Evolutionary conservation across 441 rosid genomes (phyloP).

Genomic region (Mallotus japonicus): DNA sequence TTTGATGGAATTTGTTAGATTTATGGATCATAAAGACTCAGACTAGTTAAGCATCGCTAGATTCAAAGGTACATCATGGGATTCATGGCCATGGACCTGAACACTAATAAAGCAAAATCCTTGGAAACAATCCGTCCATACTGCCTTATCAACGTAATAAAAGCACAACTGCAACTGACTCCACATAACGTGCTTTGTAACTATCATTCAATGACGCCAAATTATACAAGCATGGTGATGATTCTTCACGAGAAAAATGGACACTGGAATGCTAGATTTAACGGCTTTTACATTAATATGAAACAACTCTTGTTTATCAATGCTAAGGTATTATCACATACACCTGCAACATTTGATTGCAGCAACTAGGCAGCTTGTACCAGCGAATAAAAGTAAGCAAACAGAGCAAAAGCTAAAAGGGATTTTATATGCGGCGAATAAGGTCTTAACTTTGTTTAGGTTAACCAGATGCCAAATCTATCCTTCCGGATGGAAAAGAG

Average conservation of each 20-base stretch:
- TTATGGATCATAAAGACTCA: no score
- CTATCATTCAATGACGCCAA: background rate
- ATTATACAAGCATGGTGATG: background rate
- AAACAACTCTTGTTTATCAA: constrained; percentile 8
- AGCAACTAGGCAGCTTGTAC: constrained; percentile 7
- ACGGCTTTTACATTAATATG: constrained; percentile 19
- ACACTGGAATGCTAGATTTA: constrained; percentile 1
- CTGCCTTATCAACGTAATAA: background rate
- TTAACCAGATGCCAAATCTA: constrained; percentile 8
- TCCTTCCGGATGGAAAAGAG: background rate
- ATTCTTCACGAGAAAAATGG: background rate
- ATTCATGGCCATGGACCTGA: background rate
- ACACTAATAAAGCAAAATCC: background rate
- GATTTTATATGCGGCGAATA: constrained; percentile 16
- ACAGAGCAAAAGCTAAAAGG: constrained; percentile 1
- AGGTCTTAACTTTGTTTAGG: constrained; percentile 17
- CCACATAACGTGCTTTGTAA: background rate
- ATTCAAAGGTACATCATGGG: background rate
- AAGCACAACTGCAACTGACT: background rate
- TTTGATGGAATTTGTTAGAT: no score
- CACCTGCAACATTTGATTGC: constrained; percentile 23
- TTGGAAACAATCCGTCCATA: background rate
- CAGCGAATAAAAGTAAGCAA: background rate
- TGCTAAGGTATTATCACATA: constrained; percentile 24
- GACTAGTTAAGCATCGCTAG: background rate